These are phyloP conservation scores for Boletales sp. DNA, from an alignment of 768 basidiomycete genomes.

Conservation along the genomic window DNA sequence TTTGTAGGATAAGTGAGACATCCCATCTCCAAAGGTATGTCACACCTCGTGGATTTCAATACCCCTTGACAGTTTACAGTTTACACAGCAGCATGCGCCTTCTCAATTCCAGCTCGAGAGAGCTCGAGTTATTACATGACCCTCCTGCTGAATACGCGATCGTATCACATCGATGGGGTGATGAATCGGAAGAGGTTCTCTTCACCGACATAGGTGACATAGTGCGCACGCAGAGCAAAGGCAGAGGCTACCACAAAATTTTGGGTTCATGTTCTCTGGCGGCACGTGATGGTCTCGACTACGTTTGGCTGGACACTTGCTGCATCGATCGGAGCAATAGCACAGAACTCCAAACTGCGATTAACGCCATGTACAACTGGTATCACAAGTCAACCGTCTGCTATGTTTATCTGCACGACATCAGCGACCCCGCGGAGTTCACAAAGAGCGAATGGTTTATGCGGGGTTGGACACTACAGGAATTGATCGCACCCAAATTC, in stretches of 20 bases:
- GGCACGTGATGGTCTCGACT: constrained; percentile 6
- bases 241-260: constrained; percentile 23
- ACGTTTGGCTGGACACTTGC: constrained; percentile 33
- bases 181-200: constrained; percentile 18
- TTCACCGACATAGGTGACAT: constrained; percentile 23
- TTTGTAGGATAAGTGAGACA: background rate
- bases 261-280: constrained; percentile 18
- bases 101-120: constrained; percentile 14
- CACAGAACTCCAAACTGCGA: constrained; percentile 28
- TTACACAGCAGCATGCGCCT: constrained; percentile 19
- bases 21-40: constrained; percentile 3
- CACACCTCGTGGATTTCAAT: background rate
- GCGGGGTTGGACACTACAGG: constrained; percentile 32
- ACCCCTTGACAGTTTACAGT: background rate
- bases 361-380: constrained; percentile 35
- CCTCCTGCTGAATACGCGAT: constrained; percentile 17
- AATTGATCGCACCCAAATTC: constrained; percentile 26
- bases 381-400: constrained; percentile 25
- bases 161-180: constrained; percentile 27
- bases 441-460: constrained; percentile 28
- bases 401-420: constrained; percentile 27
- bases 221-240: constrained; percentile 6
- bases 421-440: constrained; percentile 14
- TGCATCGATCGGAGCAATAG: constrained; percentile 29
- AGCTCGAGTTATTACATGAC: constrained; percentile 13